Evolutionary conservation across 495 filamentous ascomycete genomes (phyloP).

Genomic region (Podospora pseudocomata): DNA sequence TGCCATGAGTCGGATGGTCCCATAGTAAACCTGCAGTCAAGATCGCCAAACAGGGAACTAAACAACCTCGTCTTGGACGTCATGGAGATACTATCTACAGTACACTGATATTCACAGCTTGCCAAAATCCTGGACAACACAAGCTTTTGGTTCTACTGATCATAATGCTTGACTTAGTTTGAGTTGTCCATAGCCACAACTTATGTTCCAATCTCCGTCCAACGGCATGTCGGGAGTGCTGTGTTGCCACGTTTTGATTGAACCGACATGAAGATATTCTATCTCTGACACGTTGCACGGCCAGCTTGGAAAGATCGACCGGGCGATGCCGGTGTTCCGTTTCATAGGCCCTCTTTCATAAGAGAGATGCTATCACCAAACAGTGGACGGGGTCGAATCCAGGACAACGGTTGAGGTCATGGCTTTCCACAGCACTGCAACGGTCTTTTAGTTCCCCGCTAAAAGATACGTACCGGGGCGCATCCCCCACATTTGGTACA

Average conservation of each 20-base stretch:
- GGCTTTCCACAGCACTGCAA: background rate
- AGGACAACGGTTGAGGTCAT: background rate
- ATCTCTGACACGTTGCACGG: background rate
- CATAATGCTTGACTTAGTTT: no score
- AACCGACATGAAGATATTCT: background rate
- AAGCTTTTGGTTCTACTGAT: no score
- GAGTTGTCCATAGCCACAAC: background rate
- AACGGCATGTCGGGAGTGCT: background rate
- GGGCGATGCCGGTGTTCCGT: background rate
- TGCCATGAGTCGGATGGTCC: background rate
- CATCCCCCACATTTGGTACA: background rate
- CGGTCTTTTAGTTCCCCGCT: background rate
- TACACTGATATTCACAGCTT: no score
- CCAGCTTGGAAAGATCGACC: background rate
- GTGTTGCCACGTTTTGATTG: background rate
- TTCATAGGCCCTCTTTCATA: background rate
- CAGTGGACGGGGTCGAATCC: background rate
- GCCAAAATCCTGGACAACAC: no score
- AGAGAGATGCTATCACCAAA: background rate
- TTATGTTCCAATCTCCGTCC: background rate
- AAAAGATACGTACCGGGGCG: background rate
- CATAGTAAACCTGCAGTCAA: background rate
- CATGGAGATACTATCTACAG: background rate
- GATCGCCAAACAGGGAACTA: background rate
- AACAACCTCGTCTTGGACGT: background rate